Evolutionary conservation across 371 early-diverging fungal genomes (phyloP), one percentile per base, ranked within the genome.

Genomic region (Thermomucor indicae-seudaticae): DNA sequence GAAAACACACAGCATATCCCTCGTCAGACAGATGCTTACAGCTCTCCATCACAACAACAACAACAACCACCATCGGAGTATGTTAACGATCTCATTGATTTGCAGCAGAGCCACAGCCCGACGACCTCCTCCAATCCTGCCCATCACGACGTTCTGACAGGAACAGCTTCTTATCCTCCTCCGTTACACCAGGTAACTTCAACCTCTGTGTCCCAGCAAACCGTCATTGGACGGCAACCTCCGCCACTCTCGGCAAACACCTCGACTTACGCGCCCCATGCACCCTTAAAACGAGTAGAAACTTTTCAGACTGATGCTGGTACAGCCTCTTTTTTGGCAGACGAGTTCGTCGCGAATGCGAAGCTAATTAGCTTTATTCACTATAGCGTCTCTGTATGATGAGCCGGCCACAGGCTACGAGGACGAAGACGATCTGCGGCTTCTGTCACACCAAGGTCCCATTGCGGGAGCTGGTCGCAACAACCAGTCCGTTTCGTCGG

Each of bases 381-480:
- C 17, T 25, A 32, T 41, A 57, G 57, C 37, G 8, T 75, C 73
- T 16, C 58, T 72, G 20, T 76, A 76, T 46, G 77, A 76, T 30
- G 77, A 70, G 6, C 46, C 66, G 19, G 54, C 55, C 0, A 22
- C 57, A 28, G 37, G 52, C 39, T 50, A 60, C 29, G 77, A 76
- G 24, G 77, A 76, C 29, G 77, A 76, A 23, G 77, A 76, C 46
- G 67, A 76, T 52, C 47, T 70, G 43, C 67, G 71, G 35, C 54
- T 76, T 3, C 46, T 76, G 32, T 55, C 51, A 16, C 65, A 76
- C 38, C 61, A 64, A 43, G 68, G 66, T 14, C 53, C 62, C 7
- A 76, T 76, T 44, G 70, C 77, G 7, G 77, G 77, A 12, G 48
- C 44, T n/a, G n/a, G n/a, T n/a, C 43, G 53, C 6, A 17, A 29